phyloP scores from a whole-genome alignment of 768 basidiomycete species.

The Fistulinella prunicolor region DNA sequence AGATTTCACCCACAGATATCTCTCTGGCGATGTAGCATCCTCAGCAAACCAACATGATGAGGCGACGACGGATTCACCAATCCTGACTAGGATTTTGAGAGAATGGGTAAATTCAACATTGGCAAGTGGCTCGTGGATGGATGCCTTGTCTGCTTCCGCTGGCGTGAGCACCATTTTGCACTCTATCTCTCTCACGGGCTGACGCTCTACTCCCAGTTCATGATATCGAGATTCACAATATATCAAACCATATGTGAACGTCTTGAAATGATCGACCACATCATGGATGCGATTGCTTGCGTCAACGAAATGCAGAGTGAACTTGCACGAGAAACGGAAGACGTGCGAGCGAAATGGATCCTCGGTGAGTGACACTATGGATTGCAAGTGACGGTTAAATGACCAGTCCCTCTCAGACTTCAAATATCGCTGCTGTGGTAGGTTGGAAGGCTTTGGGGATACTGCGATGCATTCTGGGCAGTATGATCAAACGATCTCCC shows the following conservation, averaged over 20 bases:
- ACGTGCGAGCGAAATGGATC: neutral
- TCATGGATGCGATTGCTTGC: neutral
- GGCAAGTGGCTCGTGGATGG: neutral
- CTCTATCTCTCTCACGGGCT: neutral
- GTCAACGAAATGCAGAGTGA: neutral
- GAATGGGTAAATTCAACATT: constrained; percentile 1
- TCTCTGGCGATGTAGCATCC: neutral
- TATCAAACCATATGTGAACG: neutral
- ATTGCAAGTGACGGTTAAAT: neutral
- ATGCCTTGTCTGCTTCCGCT: neutral
- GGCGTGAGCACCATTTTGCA: neutral
- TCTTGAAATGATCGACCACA: neutral
- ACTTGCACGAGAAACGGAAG: no score
- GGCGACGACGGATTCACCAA: neutral
- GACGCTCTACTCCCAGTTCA: neutral
- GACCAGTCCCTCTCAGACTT: neutral
- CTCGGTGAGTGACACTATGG: neutral
- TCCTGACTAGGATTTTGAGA: neutral
- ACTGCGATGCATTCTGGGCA: neutral
- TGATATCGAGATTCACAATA: neutral
- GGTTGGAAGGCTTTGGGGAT: neutral
- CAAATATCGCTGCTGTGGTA: neutral
- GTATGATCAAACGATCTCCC: neutral
- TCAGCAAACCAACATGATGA: no score
- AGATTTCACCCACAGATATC: neutral